Base-by-base conservation (phyloP, 2,329 filamentous ascomycete species). In the Talaromyces pinophilus region DNA sequence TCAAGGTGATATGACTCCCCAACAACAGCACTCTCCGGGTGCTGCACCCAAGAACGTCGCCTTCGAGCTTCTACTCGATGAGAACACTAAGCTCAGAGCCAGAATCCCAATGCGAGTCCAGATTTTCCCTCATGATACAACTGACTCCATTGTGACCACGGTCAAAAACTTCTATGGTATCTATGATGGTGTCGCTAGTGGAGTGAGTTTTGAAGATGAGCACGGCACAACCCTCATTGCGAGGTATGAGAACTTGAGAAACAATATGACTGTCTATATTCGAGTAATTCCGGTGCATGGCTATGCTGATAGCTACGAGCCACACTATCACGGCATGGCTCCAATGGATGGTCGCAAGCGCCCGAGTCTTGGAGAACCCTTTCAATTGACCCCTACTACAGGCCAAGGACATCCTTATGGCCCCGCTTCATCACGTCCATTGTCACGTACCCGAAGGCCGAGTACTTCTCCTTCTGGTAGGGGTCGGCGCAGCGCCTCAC, bases 131-230 rank as follows among this genome's bases (percentile, higher is more conserved):
- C 93, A 98, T 79, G 95, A 99, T 82, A 93, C 92, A 62, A 98
- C 94, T 25, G 94, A 98, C 77, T 97, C 93, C 42, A 99, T 99
- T 81, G 92, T 98, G 70, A 95, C 93, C 15, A 98, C 95, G 1
- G 94, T 98, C 75, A 98, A 97, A 86, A 98, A 97, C 83, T 98
- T 98, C 82, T 98, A 97, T 77, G 95, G 95, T 68, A 86, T 99
- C 71, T 97, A 97, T 78, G 92, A 94, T 70, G 89, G 87, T 69
- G 86, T 87, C 72, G 88, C 87, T 71, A 90, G 90, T 76, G 93
- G 95, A 71, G 90, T 99, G 75, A 96, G 92, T 81, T 98, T 99
- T 75, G 94, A 98, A 81, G 94, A 98, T 78, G 88, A 92, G 70
- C 84, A 90, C 73, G 92, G 92, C 74, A 94, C 91, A 74, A 96